phyloP scores from a whole-genome alignment of 371 early-diverging fungal species.

The Rhizopus arrhizus region DNA sequence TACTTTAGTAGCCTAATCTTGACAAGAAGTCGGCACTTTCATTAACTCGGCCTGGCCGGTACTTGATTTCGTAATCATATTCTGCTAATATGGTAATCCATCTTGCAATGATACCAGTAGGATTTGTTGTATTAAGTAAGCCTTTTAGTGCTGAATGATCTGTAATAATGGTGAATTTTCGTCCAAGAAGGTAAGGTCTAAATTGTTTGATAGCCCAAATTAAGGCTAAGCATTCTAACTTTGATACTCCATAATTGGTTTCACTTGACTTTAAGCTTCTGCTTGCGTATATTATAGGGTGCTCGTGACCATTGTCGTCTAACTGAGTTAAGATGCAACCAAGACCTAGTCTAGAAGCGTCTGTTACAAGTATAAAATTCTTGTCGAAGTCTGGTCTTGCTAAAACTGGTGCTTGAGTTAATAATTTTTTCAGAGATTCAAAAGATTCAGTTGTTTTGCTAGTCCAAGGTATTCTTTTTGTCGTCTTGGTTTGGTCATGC shows the following conservation, averaged over 20 bases:
- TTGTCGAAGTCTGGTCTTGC: too few relatives aligned
- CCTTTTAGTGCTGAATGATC: not conserved
- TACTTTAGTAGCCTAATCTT: not conserved
- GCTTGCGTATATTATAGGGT: not conserved
- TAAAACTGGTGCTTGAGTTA: too few relatives aligned
- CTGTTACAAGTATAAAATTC: not conserved
- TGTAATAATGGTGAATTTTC: not conserved
- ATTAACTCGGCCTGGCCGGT: not conserved
- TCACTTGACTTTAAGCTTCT: not conserved
- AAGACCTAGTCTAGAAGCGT: not conserved
- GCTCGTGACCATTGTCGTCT: not conserved
- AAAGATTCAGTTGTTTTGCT: too few relatives aligned
- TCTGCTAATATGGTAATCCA: conserved; percentile 1
- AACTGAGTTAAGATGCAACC: not conserved
- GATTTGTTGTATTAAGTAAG: not conserved
- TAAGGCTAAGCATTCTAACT: conserved; percentile 4
- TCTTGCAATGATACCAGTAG: not conserved
- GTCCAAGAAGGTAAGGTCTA: not conserved
- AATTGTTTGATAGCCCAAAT: not conserved
- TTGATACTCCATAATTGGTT: conserved; percentile 2
- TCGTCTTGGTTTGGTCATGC: too few relatives aligned
- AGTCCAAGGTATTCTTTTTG: too few relatives aligned
- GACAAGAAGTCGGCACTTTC: conserved; percentile 4
- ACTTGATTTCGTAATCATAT: conserved; percentile 4
- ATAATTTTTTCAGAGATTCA: too few relatives aligned